These are phyloP conservation scores for Polysphondylium violaceum DNA, from an alignment of 78 protist genomes.

Conservation along the genomic window DNA sequence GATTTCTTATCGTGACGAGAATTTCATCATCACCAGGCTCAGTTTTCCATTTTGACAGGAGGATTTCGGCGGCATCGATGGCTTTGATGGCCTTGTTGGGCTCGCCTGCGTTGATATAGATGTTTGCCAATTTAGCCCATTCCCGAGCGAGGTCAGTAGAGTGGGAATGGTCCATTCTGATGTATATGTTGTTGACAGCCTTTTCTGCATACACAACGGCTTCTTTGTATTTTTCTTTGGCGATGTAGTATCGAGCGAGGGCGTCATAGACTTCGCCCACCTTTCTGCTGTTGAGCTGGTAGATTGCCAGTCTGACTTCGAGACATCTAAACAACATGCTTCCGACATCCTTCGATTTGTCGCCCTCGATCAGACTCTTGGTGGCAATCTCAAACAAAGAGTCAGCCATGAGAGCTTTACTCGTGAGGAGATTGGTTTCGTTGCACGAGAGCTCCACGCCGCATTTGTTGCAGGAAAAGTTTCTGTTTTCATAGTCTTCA, in stretches of 20 bases:
- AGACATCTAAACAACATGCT: neutral
- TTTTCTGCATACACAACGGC: slow-evolving; percentile 31
- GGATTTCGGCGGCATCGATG: slow-evolving; percentile 17
- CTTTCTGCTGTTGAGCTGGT: slow-evolving; percentile 8
- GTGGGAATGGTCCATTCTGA: slow-evolving; percentile 31
- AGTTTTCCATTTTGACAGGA: slow-evolving; percentile 42
- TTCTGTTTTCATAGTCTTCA: slow-evolving; percentile 47
- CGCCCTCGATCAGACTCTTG: neutral
- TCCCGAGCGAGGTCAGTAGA: slow-evolving; percentile 41
- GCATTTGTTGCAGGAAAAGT: slow-evolving; percentile 45
- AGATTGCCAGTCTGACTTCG: slow-evolving; percentile 33
- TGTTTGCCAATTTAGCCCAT: slow-evolving; percentile 39
- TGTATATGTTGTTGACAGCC: neutral
- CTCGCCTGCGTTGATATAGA: slow-evolving; percentile 54
- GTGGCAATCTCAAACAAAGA: slow-evolving; percentile 1
- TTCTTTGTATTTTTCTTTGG: neutral
- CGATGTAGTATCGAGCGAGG: slow-evolving; percentile 21
- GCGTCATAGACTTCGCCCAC: slow-evolving; percentile 58
- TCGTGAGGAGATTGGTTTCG: slow-evolving; percentile 34
- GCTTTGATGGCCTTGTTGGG: slow-evolving; percentile 38
- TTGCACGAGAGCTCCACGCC: neutral
- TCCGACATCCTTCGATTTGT: neutral
- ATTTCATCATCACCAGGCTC: slow-evolving; percentile 55
- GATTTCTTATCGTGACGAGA: slow-evolving; percentile 15
- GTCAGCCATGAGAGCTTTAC: neutral